These are phyloP conservation scores for Apophysomyces ossiformis DNA, from an alignment of 371 early-diverging fungal genomes.

Conservation along the genomic window DNA sequence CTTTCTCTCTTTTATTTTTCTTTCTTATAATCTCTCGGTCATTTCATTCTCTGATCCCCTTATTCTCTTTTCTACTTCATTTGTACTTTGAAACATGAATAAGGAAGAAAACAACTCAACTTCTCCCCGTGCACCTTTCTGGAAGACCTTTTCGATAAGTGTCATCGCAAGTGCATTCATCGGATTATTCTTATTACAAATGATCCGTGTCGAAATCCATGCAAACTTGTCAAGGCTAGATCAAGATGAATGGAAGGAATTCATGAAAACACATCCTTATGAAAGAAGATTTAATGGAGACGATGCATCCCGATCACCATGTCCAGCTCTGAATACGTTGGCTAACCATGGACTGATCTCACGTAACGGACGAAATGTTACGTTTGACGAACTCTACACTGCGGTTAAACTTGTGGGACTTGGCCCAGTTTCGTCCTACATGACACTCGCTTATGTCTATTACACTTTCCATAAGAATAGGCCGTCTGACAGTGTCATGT, in stretches of 20 bases:
- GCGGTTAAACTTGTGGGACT: constrained; percentile 22
- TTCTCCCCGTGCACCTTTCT: background rate
- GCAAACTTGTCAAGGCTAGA: background rate
- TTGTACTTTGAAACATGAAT: background rate
- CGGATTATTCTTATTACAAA: background rate
- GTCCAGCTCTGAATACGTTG: constrained; percentile 44
- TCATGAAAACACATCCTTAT: constrained; percentile 33
- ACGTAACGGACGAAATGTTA: constrained; percentile 36
- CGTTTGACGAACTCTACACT: constrained; percentile 30
- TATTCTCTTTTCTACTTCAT: background rate
- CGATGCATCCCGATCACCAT: constrained; percentile 35
- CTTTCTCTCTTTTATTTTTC: background rate
- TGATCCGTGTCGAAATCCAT: background rate
- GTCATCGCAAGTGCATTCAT: background rate
- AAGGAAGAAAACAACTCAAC: background rate
- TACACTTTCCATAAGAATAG: constrained; percentile 18
- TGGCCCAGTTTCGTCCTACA: constrained; percentile 18
- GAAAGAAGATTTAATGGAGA: constrained; percentile 14
- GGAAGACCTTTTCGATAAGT: background rate
- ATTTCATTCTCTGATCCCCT: background rate
- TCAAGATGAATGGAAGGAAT: constrained; percentile 25
- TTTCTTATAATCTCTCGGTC: background rate
- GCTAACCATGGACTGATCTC: constrained; percentile 46
- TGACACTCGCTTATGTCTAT: constrained; percentile 19
- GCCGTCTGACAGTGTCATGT: constrained; percentile 12